These are phyloP conservation scores for Boletus sp. DNA, from an alignment of 1,284 basidiomycete genomes.

Conservation along the genomic window DNA sequence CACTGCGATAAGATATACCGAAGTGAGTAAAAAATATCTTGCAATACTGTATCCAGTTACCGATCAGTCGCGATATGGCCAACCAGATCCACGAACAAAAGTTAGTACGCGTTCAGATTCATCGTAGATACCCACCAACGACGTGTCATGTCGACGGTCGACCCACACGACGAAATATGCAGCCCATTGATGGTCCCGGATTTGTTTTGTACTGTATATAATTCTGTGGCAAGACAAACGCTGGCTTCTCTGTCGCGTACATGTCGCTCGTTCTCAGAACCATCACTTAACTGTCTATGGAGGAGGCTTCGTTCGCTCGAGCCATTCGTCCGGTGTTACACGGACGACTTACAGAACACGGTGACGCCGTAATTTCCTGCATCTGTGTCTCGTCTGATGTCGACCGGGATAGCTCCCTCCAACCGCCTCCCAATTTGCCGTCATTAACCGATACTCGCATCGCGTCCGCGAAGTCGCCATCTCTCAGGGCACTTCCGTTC, in stretches of 20 bases:
- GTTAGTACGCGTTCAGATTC: too few relatives aligned
- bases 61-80: background rate
- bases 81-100: background rate
- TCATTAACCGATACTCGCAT: conserved; percentile 17
- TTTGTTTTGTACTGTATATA: conserved; percentile 1
- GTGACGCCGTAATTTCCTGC: background rate
- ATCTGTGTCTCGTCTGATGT: conserved; percentile 1
- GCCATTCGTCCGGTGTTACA: conserved; percentile 24
- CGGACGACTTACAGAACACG: background rate
- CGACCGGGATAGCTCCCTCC: conserved; percentile 17
- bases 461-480: conserved; percentile 23
- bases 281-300: conserved; percentile 24
- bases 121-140: background rate
- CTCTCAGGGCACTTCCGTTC: background rate
- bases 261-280: conserved; percentile 11
- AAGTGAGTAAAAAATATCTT: background rate
- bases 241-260: conserved; percentile 1
- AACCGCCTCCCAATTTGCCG: conserved; percentile 13
- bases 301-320: conserved; percentile 15
- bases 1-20: too few relatives aligned
- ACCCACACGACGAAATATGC: background rate
- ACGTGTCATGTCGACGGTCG: background rate
- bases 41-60: background rate
- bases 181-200: conserved; percentile 16
- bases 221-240: background rate